Evolutionary conservation across 2,329 filamentous ascomycete species (phyloP).

Genomic region (Aurifilum marmelostoma): DNA sequence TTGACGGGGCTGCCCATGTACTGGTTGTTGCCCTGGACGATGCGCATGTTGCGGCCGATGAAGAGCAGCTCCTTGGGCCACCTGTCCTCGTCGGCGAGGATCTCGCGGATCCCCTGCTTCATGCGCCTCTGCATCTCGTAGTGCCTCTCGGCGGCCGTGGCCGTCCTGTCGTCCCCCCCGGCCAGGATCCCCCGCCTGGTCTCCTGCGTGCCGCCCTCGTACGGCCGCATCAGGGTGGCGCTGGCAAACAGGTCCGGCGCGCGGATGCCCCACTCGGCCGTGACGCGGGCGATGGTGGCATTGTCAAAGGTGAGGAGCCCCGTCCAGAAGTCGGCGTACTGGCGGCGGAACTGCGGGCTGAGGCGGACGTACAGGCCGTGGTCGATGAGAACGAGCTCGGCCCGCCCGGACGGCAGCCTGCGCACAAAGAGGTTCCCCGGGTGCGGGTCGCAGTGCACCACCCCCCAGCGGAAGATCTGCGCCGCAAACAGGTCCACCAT

Average conservation of each 20-base stretch:
- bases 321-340: slow-evolving; percentile 94
- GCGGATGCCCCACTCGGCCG: slow-evolving; percentile 81
- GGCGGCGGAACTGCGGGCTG: slow-evolving; percentile 77
- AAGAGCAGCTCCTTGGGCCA: slow-evolving; percentile 92
- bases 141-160: slow-evolving; percentile 69
- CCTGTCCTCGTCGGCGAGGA: slow-evolving; percentile 82
- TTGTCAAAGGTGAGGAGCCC: slow-evolving; percentile 94
- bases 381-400: slow-evolving; percentile 94
- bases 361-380: slow-evolving; percentile 96
- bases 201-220: slow-evolving; percentile 78
- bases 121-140: slow-evolving; percentile 89
- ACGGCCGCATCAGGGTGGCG: slow-evolving; percentile 86
- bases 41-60: slow-evolving; percentile 87
- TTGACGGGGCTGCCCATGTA: slow-evolving; percentile 89
- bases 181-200: slow-evolving; percentile 66
- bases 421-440: slow-evolving; percentile 97
- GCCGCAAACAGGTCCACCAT: slow-evolving; percentile 97
- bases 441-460: slow-evolving; percentile 95
- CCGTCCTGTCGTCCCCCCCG: slow-evolving; percentile 46
- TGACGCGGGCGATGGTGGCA: slow-evolving; percentile 71
- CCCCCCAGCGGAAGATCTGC: slow-evolving; percentile 96
- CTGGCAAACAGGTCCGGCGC: slow-evolving; percentile 90
- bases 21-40: slow-evolving; percentile 92
- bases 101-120: slow-evolving; percentile 67
- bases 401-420: slow-evolving; percentile 75